Evolutionary conservation across 495 filamentous ascomycete species (phyloP).

Genomic region (Annulohypoxylon stygium): DNA sequence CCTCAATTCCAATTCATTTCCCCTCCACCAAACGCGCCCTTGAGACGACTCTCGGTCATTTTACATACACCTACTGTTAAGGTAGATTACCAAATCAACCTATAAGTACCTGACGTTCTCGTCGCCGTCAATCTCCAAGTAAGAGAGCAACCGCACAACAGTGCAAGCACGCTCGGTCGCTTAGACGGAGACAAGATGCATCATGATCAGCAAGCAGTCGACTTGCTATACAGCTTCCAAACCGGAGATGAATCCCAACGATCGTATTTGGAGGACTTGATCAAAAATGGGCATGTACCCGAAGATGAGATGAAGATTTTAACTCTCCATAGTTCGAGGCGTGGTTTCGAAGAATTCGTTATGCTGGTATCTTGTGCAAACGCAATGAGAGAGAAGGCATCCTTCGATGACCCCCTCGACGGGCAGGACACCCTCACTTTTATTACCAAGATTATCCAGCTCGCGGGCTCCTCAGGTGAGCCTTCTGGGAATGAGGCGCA

Average conservation of each 20-base stretch:
- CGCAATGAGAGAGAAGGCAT: slow-evolving; percentile 42
- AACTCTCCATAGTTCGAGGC: slow-evolving; percentile 42
- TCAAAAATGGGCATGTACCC: slow-evolving; percentile 40
- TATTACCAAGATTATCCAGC: slow-evolving; percentile 23
- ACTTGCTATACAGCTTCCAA: slow-evolving; percentile 52
- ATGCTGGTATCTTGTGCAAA: slow-evolving; percentile 51
- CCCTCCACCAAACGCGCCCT: not conserved
- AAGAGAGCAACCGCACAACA: too few species aligned
- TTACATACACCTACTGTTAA: too few species aligned
- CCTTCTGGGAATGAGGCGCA: not conserved
- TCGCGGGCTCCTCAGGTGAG: too few species aligned
- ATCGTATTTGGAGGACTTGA: slow-evolving; percentile 44
- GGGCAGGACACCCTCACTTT: slow-evolving; percentile 44
- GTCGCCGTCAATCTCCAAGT: not conserved
- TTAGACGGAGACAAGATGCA: not conserved
- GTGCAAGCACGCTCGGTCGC: not conserved
- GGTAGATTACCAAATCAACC: not conserved
- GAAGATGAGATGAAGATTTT: slow-evolving; percentile 48
- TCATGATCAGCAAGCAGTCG: slow-evolving; percentile 17
- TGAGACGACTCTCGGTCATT: too few species aligned
- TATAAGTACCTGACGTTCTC: not conserved
- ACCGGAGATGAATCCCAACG: slow-evolving; percentile 40
- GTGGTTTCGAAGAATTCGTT: slow-evolving; percentile 53
- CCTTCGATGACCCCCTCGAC: slow-evolving; percentile 38
- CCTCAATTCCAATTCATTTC: not conserved